phyloP scores from a whole-genome alignment of 345 rosid genomes.

The Triadica sebifera region DNA sequence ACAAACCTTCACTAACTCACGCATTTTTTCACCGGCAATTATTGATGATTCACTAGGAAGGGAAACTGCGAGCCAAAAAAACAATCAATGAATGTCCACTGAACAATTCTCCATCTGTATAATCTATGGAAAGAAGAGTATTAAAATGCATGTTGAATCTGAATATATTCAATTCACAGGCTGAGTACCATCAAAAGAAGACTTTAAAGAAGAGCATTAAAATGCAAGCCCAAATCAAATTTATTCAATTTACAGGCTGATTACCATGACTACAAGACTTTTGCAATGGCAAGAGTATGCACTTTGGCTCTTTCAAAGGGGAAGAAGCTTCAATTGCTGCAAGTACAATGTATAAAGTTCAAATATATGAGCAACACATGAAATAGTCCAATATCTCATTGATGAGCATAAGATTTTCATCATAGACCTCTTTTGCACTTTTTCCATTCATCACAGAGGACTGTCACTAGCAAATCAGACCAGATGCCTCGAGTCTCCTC shows the following conservation, averaged over 20 bases:
- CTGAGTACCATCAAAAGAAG: too few species aligned
- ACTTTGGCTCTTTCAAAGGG: conserved; percentile 77
- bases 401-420: conserved; percentile 13
- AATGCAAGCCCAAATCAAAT: neutral
- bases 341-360: conserved; percentile 16
- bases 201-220: too few species aligned
- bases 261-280: conserved; percentile 61
- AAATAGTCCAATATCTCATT: conserved; percentile 14
- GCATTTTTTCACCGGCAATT: conserved; percentile 71
- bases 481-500: conserved; percentile 74
- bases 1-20: conserved; percentile 87
- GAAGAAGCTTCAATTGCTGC: conserved; percentile 88
- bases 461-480: conserved; percentile 73
- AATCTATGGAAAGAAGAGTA: neutral
- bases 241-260: conserved; percentile 18
- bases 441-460: conserved; percentile 86
- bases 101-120: neutral
- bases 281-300: conserved; percentile 60
- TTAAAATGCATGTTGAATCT: neutral
- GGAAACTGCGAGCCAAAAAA: conserved; percentile 38
- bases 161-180: neutral
- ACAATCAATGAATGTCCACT: conserved; percentile 6
- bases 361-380: conserved; percentile 20
- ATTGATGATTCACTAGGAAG: conserved; percentile 62
- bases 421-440: conserved; percentile 87